phyloP scores from a whole-genome alignment of 2,329 filamentous ascomycete genomes.

The Fonsecaea monophora region DNA sequence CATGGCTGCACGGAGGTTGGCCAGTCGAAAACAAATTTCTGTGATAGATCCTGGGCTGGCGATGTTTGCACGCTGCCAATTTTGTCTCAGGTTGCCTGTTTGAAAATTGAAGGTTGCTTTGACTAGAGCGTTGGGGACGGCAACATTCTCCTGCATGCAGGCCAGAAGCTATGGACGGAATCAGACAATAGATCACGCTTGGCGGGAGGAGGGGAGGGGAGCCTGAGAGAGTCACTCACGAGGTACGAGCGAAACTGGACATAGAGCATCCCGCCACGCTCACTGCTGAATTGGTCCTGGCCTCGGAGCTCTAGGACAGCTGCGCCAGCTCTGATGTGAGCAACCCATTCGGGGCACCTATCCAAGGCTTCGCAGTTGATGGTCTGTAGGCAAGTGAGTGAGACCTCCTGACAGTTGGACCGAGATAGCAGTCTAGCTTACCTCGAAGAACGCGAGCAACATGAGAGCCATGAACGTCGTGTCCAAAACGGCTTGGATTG shows the following conservation, averaged over 20 bases:
- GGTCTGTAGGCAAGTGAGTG: constrained; percentile 13
- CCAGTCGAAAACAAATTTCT: constrained; percentile 23
- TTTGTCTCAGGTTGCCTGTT: constrained; percentile 12
- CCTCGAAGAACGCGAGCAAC: constrained; percentile 49
- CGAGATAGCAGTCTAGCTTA: neutral
- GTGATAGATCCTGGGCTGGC: constrained; percentile 25
- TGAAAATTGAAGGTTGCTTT: constrained; percentile 20
- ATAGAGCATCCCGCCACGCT: constrained; percentile 32
- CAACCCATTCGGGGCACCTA: constrained; percentile 19
- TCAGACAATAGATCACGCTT: neutral
- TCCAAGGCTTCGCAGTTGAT: constrained; percentile 23
- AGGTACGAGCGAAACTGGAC: constrained; percentile 37
- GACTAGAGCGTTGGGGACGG: constrained; percentile 20
- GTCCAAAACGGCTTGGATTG: constrained; percentile 45
- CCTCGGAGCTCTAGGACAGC: constrained; percentile 37
- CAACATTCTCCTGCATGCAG: constrained; percentile 22
- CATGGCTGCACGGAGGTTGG: constrained; percentile 24
- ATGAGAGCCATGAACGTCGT: constrained; percentile 49
- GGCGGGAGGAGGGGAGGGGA: neutral
- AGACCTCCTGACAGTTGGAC: neutral
- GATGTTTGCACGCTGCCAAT: constrained; percentile 18
- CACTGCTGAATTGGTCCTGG: constrained; percentile 26
- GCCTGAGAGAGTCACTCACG: constrained; percentile 10
- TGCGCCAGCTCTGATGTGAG: constrained; percentile 33
- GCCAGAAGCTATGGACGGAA: constrained; percentile 14